Evolutionary conservation across 345 rosid species (phyloP), one percentile per base, ranked within the genome.

Genomic region (Sapria himalayana): DNA sequence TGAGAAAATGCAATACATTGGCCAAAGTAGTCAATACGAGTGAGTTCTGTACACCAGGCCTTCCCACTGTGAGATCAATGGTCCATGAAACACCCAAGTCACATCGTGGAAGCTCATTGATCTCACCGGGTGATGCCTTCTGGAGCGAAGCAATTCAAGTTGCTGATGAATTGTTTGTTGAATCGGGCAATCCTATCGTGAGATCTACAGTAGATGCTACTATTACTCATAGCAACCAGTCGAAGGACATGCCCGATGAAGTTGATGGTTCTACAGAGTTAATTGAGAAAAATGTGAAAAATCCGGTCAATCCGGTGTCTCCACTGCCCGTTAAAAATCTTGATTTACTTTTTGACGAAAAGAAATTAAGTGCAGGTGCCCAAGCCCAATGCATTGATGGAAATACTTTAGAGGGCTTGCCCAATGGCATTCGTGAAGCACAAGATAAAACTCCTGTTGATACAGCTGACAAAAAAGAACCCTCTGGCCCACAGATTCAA

Each of bases 81-180:
- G 47, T 42, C 42, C 43, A 40, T 36, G 59, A 49, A 42, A 82
- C 92, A 37, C 92, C 94, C 15, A 72, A 66, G 51, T 81, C 94
- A 37, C 51, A 61, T 49, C 58, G 70, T 52, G 85, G 97, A 62
- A 86, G 80, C 67, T 81, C 89, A 37, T 62, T 71, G 43, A 71
- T 85, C 67, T 86, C 97, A 31, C 97, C 94, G 6, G 94, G 94
- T 45, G 97, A 86, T n/a, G 71, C 78, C 48, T 86, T 86, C 58
- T 86, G 97, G 97, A 72, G 69, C 66, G 97, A 86, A 63, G 97
- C 93, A 41, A 68, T 86, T 63, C 68, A 70, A 59, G 54, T 86
- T 60, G 97, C 89, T 59, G 97, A 86, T 68, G 81, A 85, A 37
- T 58, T 85, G 59, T 51, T 57, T 58, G 45, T 49, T 42, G 72